phyloP scores from a whole-genome alignment of 768 basidiomycete genomes.

The Leccinellum rugosiceps region DNA sequence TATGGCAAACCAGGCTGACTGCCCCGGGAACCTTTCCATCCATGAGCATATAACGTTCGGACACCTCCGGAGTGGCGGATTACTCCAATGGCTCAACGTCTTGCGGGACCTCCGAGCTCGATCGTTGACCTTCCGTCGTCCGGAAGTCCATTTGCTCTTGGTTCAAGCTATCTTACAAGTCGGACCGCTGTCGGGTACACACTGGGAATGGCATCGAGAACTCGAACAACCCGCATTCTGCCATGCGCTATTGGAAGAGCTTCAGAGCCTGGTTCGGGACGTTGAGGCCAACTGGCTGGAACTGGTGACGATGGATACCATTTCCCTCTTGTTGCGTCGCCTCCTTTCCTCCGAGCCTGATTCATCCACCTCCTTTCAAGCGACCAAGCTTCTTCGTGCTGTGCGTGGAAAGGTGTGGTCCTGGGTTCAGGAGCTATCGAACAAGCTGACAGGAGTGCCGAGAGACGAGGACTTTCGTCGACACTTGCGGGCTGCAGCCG shows the following conservation, averaged over 20 bases:
- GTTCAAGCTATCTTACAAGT: conserved; percentile 45
- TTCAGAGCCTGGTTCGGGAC: conserved; percentile 32
- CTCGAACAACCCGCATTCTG: conserved; percentile 34
- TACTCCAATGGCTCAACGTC: conserved; percentile 52
- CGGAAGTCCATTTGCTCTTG: conserved; percentile 42
- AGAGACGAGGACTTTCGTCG: conserved; percentile 16
- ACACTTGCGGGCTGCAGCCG: conserved; percentile 35
- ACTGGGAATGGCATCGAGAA: conserved; percentile 41
- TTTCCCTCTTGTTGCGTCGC: conserved; percentile 35
- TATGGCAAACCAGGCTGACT: conserved; percentile 40
- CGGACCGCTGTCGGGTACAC: conserved; percentile 25
- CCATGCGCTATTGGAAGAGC: conserved; percentile 33
- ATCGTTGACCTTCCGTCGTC: conserved; percentile 36
- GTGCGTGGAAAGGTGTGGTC: conserved; percentile 30
- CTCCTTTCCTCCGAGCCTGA: conserved; percentile 30
- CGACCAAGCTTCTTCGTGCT: conserved; percentile 28
- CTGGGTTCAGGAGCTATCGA: conserved; percentile 38
- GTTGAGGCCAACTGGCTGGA: conserved; percentile 43
- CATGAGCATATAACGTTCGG: conserved; percentile 48
- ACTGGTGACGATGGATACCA: conserved; percentile 29
- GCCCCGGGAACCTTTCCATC: conserved; percentile 37
- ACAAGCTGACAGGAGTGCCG: conserved; percentile 14
- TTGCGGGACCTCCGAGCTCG: conserved; percentile 41
- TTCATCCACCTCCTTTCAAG: conserved; percentile 10
- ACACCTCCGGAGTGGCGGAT: conserved; percentile 41